A percentile compares a stretch with the other conserved stretches of the same genome.
Conservation (phyloP, 2,329 filamentous ascomycete genomes). For the Calonectria pseudoreteaudii region DNA sequence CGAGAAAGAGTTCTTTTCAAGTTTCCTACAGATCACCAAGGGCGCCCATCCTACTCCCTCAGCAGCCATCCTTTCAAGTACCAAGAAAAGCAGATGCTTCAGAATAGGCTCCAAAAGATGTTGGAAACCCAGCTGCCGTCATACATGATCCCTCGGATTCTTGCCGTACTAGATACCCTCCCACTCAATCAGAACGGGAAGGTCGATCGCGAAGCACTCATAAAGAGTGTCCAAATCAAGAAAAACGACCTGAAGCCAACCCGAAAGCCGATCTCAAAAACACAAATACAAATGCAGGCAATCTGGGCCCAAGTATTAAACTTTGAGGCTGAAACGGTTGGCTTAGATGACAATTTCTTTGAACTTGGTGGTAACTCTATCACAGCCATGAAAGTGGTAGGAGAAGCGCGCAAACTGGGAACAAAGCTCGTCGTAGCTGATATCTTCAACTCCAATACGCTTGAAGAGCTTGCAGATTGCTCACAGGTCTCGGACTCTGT, state of each 20-base stretch:
- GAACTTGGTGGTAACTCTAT: constrained; percentile 43
- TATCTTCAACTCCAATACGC: constrained; percentile 16
- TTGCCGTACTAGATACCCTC: constrained; percentile 39
- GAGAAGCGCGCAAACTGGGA: constrained; percentile 22
- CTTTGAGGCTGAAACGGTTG: constrained; percentile 39
- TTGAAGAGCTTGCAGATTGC: neutral
- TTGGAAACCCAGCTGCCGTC: constrained; percentile 28
- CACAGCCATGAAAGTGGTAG: constrained; percentile 37
- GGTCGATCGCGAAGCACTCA: neutral
- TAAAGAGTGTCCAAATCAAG: neutral
- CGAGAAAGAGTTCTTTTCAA: constrained; percentile 28
- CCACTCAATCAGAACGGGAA: constrained; percentile 21
- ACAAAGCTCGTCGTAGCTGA: constrained; percentile 18
- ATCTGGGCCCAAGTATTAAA: constrained; percentile 30
- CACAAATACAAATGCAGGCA: neutral
- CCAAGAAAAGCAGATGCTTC: neutral
- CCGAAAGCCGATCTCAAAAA: neutral
- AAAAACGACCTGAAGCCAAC: neutral
- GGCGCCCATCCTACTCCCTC: neutral
- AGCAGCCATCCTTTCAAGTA: constrained; percentile 3
- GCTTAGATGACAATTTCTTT: constrained; percentile 44
- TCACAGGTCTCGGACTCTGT: too few relatives aligned
- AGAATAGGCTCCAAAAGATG: neutral
- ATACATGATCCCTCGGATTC: constrained; percentile 42
- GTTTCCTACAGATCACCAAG: constrained; percentile 35